phyloP scores from a whole-genome alignment of 177 flowering plant species.

The Telopea speciosissima region DNA sequence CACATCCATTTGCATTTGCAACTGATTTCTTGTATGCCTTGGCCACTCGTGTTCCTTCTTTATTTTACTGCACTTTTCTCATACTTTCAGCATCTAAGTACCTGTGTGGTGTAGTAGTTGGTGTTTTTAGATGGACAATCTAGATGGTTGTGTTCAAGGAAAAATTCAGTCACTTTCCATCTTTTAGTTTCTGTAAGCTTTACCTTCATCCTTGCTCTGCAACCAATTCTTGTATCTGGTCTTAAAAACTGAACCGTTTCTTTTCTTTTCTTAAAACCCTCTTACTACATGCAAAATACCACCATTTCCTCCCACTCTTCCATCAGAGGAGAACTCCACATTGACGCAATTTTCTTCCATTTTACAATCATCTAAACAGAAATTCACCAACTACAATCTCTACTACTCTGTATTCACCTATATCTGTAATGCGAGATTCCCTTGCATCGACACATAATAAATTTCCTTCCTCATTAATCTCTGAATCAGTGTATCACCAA shows the following conservation, averaged over 20 bases:
- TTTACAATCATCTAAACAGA: background rate
- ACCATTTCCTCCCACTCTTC: background rate
- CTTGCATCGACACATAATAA: too few species aligned
- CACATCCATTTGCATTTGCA: too few species aligned
- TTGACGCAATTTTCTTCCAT: background rate
- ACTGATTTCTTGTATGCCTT: too few species aligned
- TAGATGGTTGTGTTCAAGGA: background rate
- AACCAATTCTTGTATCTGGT: background rate
- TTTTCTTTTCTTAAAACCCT: background rate
- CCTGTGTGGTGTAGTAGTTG: background rate
- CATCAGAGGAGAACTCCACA: background rate
- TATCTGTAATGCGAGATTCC: too few species aligned
- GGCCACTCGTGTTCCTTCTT: too few species aligned
- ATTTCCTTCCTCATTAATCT: too few species aligned
- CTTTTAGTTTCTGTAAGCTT: background rate
- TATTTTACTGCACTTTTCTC: too few species aligned
- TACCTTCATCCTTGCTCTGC: background rate
- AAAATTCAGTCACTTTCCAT: background rate
- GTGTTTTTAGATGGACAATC: background rate
- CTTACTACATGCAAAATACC: background rate
- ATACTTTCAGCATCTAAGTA: too few species aligned
- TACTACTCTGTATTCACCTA: too few species aligned
- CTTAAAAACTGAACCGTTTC: background rate
- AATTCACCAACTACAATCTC: too few species aligned
- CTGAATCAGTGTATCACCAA: too few species aligned